Base-by-base conservation (phyloP, 2,329 filamentous ascomycete species). In the Diaporthe citri region DNA sequence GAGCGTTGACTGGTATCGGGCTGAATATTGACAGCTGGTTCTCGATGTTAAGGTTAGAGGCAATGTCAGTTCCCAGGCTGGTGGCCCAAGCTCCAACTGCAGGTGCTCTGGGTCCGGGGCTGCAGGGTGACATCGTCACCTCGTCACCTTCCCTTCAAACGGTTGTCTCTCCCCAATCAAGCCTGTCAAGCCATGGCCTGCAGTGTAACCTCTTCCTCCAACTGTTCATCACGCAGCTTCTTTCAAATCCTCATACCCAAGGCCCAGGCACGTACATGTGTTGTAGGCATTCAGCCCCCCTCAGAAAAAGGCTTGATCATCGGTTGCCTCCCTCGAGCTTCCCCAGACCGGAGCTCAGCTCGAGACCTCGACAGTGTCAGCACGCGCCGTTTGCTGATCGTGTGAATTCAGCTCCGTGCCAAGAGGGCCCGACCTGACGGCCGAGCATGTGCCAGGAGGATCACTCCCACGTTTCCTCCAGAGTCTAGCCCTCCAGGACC, bases 121-220 rank as follows among this genome's bases (percentile, higher is more conserved):
- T 64, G 60, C 48, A 55, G n/a, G 22, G 62, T 67, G 62, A 67
- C 62, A 67, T 67, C 31, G 62, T 51, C 25, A 12, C 41, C 22
- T 62, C 10, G 57, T n/a, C 39, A 20, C 15, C 25, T 22, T 5
- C 5, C 59, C 59, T n/a, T 3, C 15, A 31, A 43, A 46, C 59
- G 0, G 13, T 22, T 5, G 5, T n/a, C 36, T 10, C 41, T 46
- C 31, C 5, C 31, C 39, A 43, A 62, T 62, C 59, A 20, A 41
- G 34, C 31, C 28, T 28, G 25, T 64, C 60, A 64, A 62, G 57
- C 57, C 48, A 39, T 22, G 48, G 8, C 64, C 34, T 41, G 46
- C 64, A 69, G 64, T 55, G 64, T 39, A 52, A 55, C 64, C 20
- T 22, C 48, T 43, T 43, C 13, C 39, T 28, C n/a, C 59, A 43